Percentiles rank a stretch among this genome's conserved stretches.
These are phyloP conservation scores for Fusarium palustre DNA, from an alignment of 2,329 filamentous ascomycete genomes.

Conservation along the genomic window DNA sequence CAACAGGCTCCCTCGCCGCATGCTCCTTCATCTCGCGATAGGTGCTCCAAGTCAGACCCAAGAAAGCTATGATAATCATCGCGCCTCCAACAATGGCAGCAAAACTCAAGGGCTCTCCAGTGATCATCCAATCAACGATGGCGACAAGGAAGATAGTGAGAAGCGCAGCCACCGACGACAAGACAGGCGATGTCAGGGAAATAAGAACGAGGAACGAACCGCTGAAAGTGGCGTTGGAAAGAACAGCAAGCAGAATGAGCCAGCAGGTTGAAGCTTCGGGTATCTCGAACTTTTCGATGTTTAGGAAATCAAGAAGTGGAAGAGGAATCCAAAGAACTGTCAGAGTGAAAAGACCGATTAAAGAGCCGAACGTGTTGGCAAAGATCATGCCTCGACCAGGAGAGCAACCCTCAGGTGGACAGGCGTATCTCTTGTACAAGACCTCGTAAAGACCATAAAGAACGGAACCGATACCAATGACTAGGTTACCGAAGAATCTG, in stretches of 20 bases:
- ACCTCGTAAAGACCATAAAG: slow-evolving; percentile 98
- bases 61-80: slow-evolving; percentile 88
- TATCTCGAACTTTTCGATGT: slow-evolving; percentile 84
- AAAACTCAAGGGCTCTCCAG: slow-evolving; percentile 77
- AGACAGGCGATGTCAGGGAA: slow-evolving; percentile 88
- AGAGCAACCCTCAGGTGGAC: slow-evolving; percentile 88
- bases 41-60: slow-evolving; percentile 89
- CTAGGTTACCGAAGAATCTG: slow-evolving; percentile 84
- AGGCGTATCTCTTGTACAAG: slow-evolving; percentile 92
- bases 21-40: slow-evolving; percentile 94
- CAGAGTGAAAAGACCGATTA: slow-evolving; percentile 89
- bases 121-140: slow-evolving; percentile 87
- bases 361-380: slow-evolving; percentile 88
- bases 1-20: slow-evolving; percentile 66
- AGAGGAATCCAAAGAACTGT: slow-evolving; percentile 91
- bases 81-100: slow-evolving; percentile 85
- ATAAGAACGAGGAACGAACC: slow-evolving; percentile 95
- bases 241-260: slow-evolving; percentile 82
- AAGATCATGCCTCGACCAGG: slow-evolving; percentile 95
- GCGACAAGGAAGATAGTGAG: slow-evolving; percentile 98
- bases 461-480: slow-evolving; percentile 91
- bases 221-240: slow-evolving; percentile 92
- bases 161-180: slow-evolving; percentile 91
- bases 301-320: slow-evolving; percentile 81
- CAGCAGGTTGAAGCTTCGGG: slow-evolving; percentile 82